Evolutionary conservation across 176 grass and related monocot species (phyloP).

Genomic region (Lolium rigidum): DNA sequence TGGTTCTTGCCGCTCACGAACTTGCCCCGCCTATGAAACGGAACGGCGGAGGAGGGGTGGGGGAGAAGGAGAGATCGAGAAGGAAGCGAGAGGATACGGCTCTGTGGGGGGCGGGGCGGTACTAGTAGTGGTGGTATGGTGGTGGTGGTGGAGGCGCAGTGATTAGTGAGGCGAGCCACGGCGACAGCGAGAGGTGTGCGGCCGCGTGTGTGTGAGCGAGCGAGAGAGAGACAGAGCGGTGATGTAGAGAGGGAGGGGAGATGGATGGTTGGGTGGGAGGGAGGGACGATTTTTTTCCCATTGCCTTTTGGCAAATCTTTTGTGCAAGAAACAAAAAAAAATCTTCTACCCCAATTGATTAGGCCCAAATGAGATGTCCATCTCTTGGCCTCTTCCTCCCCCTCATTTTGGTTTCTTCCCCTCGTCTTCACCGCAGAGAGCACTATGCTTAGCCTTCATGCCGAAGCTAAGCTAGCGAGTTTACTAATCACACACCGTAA

Average conservation of each 20-base stretch:
- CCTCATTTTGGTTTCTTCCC: neutral
- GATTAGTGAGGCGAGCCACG: conserved; percentile 12
- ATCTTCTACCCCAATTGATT: conserved; percentile 44
- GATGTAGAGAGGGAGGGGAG: conserved; percentile 37
- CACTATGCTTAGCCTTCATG: neutral
- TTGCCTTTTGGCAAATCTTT: conserved; percentile 46
- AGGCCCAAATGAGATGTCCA: conserved; percentile 47
- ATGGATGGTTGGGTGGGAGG: conserved; percentile 37
- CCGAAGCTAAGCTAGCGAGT: neutral
- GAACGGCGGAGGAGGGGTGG: neutral
- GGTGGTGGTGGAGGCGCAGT: conserved; percentile 31
- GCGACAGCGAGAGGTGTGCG: conserved; percentile 10
- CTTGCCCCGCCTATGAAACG: conserved; percentile 41
- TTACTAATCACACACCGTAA: conserved; percentile 27
- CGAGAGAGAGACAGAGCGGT: neutral
- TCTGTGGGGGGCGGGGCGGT: conserved; percentile 2
- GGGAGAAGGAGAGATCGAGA: conserved; percentile 33
- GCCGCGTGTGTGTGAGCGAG: too few relatives aligned
- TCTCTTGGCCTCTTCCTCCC: conserved; percentile 39
- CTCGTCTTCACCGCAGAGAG: conserved; percentile 26
- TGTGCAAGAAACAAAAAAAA: conserved; percentile 32
- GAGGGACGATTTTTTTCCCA: conserved; percentile 15
- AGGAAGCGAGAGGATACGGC: conserved; percentile 24
- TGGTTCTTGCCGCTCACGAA: conserved; percentile 13
- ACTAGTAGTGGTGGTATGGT: conserved; percentile 28